Percentiles rank a stretch among this genome's conserved stretches.
Conservation (phyloP, 2,329 filamentous ascomycete genomes). For the Phoma sp. region DNA sequence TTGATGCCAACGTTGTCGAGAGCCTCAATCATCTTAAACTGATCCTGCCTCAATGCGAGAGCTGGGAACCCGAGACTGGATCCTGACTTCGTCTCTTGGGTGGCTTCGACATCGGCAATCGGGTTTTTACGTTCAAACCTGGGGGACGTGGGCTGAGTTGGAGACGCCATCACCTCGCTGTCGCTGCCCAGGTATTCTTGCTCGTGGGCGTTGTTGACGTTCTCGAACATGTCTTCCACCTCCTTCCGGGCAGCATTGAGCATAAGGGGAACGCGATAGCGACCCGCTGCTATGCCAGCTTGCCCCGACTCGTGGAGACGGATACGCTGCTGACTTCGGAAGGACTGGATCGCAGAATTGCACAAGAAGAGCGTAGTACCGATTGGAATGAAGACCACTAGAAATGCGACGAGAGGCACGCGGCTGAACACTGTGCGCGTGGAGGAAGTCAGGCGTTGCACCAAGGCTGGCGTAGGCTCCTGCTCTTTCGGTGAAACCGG, state of each 20-base stretch:
- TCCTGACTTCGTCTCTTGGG: constrained; percentile 39
- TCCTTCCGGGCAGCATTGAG: constrained; percentile 76
- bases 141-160: constrained; percentile 30
- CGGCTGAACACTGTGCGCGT: constrained; percentile 56
- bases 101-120: constrained; percentile 32
- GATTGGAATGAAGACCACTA: constrained; percentile 77
- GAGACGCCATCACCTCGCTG: constrained; percentile 52
- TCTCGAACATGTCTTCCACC: constrained; percentile 80
- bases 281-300: constrained; percentile 70
- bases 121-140: constrained; percentile 19
- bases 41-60: constrained; percentile 77
- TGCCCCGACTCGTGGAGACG: constrained; percentile 75
- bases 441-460: constrained; percentile 45
- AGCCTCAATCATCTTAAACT: constrained; percentile 84
- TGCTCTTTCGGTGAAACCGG: constrained; percentile 62
- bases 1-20: constrained; percentile 70
- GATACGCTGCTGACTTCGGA: constrained; percentile 77
- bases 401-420: constrained; percentile 69
- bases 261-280: constrained; percentile 75
- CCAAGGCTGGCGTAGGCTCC: constrained; percentile 44
- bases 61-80: constrained; percentile 65
- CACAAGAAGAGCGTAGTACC: constrained; percentile 74
- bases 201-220: constrained; percentile 70
- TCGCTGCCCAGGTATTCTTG: constrained; percentile 73
- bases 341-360: constrained; percentile 79